phyloP scores from a whole-genome alignment of 768 basidiomycete genomes.

The Phylloporus rhodoxanthus region DNA sequence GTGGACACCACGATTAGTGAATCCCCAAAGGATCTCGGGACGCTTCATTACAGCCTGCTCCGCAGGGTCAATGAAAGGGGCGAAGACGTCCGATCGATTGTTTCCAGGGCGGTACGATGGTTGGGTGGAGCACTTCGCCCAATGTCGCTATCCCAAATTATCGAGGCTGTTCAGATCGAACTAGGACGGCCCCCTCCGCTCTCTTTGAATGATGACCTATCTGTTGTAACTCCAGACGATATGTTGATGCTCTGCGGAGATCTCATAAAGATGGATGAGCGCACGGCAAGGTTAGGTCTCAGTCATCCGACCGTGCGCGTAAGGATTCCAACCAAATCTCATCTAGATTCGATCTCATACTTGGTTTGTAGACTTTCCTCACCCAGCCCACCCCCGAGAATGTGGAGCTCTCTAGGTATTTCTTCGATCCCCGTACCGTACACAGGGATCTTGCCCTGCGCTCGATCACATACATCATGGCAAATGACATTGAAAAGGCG shows the following conservation, averaged over 20 bases:
- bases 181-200: slow-evolving; percentile 17
- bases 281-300: slow-evolving; percentile 16
- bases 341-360: background rate
- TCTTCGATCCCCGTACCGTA: slow-evolving; percentile 17
- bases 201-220: slow-evolving; percentile 21
- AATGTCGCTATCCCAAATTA: slow-evolving; percentile 23
- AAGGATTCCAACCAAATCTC: background rate
- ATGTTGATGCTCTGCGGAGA: slow-evolving; percentile 25
- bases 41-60: slow-evolving; percentile 19
- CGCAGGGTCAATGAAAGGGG: slow-evolving; percentile 18
- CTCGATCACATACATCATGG: slow-evolving; percentile 26
- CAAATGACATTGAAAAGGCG: slow-evolving; percentile 20
- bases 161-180: slow-evolving; percentile 27
- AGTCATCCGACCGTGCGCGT: slow-evolving; percentile 23
- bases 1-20: slow-evolving; percentile 17
- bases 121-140: slow-evolving; percentile 25
- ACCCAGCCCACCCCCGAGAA: slow-evolving; percentile 15
- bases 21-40: slow-evolving; percentile 18
- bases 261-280: slow-evolving; percentile 23
- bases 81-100: slow-evolving; percentile 21
- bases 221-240: slow-evolving; percentile 22
- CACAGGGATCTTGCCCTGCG: slow-evolving; percentile 27
- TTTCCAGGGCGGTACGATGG: slow-evolving; percentile 22
- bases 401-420: slow-evolving; percentile 9
- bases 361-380: slow-evolving; percentile 18